Evolutionary conservation across 352 stramenopile genomes (phyloP), one percentile per base, ranked within the genome.

Genomic region (Phytophthora sp.): DNA sequence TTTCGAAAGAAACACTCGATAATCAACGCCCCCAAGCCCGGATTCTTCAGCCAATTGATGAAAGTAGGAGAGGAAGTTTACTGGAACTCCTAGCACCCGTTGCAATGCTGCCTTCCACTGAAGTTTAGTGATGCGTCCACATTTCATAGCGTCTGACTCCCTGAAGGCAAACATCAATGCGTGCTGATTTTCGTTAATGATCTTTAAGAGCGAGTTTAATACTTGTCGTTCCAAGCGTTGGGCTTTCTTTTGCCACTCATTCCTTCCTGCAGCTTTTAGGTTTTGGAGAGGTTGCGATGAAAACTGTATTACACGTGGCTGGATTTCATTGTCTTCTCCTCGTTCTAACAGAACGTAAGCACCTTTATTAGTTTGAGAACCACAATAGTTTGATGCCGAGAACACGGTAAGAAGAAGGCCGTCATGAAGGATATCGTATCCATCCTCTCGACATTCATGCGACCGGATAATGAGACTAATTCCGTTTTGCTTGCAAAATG

Each of bases 381-480:
- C 88, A 39, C 89, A 96, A 60, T 97, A 98, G 38, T 80, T 94
- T 3, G 87, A 96, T 0, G 91, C 92, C 2, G 85, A 96, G 54
- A 98, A 98, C 2, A 98, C 84, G 1, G 88, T 96, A 21, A 97
- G 41, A 13, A 94, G 54, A 43, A 90, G 52, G 1, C 85, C 84
- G 41, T 95, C 84, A 58, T 96, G 87, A 20, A 68, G 61, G 27
- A 90, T 86, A 18, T 94, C 80, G 55, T 91, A 97, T 0, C 93
- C 93, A 62, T 97, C 77, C 54, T 91, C 74, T 32, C 94, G 79
- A 48, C 89, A 97, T 62, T 98, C 92, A 53, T 98, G 93, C 1
- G 88, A 97, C 13, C 93, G 88, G 53, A 98, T 95, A n/a, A 98
- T 78, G 1, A 98, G 63, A 20, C 73, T 85, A 15, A 97, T 58